Evolutionary conservation across 2,329 filamentous ascomycete genomes (phyloP).

Genomic region (Keithomyces neogunnii): DNA sequence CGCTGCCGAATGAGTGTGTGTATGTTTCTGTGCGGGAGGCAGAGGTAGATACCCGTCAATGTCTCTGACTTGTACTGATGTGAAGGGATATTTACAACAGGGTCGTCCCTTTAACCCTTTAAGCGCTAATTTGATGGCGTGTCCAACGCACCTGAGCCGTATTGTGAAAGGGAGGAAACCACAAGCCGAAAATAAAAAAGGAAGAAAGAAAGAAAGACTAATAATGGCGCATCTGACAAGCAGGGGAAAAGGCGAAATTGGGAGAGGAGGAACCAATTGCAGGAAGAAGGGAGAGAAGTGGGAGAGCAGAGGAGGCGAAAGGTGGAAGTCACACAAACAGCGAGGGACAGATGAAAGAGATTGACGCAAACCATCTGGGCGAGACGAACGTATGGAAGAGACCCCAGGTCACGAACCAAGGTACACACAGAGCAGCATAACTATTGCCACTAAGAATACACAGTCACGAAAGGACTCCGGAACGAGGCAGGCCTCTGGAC

Average conservation of each 20-base stretch:
- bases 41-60: not conserved
- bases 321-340: too few species aligned
- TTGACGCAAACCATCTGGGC: too few species aligned
- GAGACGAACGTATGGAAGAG: too few species aligned
- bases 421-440: too few species aligned
- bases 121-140: not conserved
- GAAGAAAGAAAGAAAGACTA: not conserved
- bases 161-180: not conserved
- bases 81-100: not conserved
- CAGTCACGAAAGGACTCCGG: not conserved
- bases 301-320: too few species aligned
- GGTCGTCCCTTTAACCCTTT: not conserved
- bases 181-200: not conserved
- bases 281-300: too few species aligned
- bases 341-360: too few species aligned
- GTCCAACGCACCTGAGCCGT: not conserved
- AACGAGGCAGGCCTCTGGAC: not conserved
- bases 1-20: too few species aligned
- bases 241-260: too few species aligned
- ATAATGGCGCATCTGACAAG: too few species aligned
- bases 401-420: too few species aligned
- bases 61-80: constrained; percentile 4
- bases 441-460: not conserved
- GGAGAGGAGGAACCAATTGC: too few species aligned
- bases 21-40: not conserved